These are phyloP conservation scores for Phytopythium oedochilum DNA, from an alignment of 352 stramenopile genomes.

Conservation along the genomic window DNA sequence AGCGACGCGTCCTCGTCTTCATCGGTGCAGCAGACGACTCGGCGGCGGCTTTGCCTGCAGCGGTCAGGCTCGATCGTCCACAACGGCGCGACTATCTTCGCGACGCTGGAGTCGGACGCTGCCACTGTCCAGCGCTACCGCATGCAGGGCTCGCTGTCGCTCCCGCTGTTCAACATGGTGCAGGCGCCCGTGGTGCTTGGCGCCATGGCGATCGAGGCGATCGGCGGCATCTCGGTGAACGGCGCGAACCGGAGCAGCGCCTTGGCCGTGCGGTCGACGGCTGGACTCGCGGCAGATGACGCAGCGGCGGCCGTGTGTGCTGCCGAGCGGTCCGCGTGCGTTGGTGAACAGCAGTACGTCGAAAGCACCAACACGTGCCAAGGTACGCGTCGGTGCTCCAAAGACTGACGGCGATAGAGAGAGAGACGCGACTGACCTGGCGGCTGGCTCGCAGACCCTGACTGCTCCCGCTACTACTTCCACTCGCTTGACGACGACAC, in stretches of 20 bases:
- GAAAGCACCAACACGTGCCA: constrained; percentile 39
- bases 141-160: constrained; percentile 36
- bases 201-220: constrained; percentile 38
- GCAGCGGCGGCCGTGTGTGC: not conserved
- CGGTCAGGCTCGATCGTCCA: constrained; percentile 48
- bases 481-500: constrained; percentile 35
- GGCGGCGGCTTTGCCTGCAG: constrained; percentile 44
- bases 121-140: constrained; percentile 39
- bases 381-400: constrained; percentile 16
- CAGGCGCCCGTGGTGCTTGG: constrained; percentile 59
- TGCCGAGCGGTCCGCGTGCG: constrained; percentile 14
- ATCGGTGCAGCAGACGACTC: constrained; percentile 2
- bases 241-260: constrained; percentile 30
- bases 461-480: constrained; percentile 64
- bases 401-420: too few species aligned
- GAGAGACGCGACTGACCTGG: not conserved
- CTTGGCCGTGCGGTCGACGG: constrained; percentile 5
- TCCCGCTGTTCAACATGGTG: constrained; percentile 70
- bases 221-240: constrained; percentile 44
- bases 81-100: constrained; percentile 41
- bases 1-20: constrained; percentile 1
- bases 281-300: not conserved
- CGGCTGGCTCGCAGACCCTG: constrained; percentile 28
- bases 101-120: constrained; percentile 31
- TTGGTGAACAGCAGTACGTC: constrained; percentile 36